Base-by-base conservation (phyloP, 2,329 filamentous ascomycete genomes). In the Gyromitra esculenta region DNA sequence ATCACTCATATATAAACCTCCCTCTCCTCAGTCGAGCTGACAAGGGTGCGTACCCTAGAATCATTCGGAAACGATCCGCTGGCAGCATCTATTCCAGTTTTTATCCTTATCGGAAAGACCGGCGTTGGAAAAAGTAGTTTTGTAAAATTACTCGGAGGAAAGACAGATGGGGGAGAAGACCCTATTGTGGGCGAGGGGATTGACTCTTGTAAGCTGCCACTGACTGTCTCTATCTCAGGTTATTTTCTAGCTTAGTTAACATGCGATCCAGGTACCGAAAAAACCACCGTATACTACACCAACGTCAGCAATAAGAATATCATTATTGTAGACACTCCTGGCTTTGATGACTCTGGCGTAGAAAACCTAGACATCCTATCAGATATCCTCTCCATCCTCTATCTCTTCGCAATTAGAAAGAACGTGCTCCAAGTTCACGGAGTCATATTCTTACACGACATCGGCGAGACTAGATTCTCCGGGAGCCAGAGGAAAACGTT, bases 341-440 rank as follows among this genome's bases (percentile, higher is more conserved):
- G 79, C 9, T 80, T 80, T 35, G 79, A 80, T 31, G 78, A 79
- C 37, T 76, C 73, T n/a, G 76, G 66, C 5, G 73, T 54, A 39
- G 77, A 69, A 35, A 77, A 80, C 15, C 65, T 77, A 54, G 68
- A 75, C 31, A 74, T 78, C 1, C 41, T 80, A n/a, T n/a, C 56
- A 13, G 60, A 57, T 11, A 75, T 71, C 13, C 5, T 60, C n/a
- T 50, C 25, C 0, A 8, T 62, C 9, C 72, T 74, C 15, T 59
- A 35, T 4, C 1, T 11, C 18, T 45, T 74, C n/a, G 48, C 57
- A 5, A 25, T 15, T 5, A 1, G 11, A 18, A 41, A 21, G 1
- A 6, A 8, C 18, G 9, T 8, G 8, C 41, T 67, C 7, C 41
- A n/a, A 15, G 13, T 56, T n/a, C 59, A 65, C 15, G 75, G 71